phyloP scores from a whole-genome alignment of 1,139 yeast species.

The Candida smagusa region DNA sequence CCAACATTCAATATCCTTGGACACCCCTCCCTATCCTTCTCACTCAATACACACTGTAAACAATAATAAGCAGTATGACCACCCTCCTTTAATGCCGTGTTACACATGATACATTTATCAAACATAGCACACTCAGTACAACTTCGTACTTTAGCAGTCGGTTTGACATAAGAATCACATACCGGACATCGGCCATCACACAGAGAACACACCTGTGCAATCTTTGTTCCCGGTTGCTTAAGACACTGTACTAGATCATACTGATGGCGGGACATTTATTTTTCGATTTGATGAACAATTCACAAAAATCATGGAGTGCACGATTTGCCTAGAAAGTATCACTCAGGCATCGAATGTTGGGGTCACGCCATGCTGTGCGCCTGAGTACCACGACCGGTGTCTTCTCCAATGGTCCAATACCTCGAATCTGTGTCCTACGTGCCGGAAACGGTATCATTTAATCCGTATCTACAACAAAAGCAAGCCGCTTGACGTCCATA shows the following conservation, averaged over 20 bases:
- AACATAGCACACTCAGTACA: constrained; percentile 80
- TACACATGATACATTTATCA: constrained; percentile 8
- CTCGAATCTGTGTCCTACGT: constrained; percentile 54
- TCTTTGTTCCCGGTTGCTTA: constrained; percentile 75
- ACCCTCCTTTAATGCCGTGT: constrained; percentile 40
- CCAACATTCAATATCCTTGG: constrained; percentile 84
- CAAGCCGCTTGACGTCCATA: constrained; percentile 6
- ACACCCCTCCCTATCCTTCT: constrained; percentile 89
- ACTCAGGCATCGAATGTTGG: constrained; percentile 26
- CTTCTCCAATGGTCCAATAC: constrained; percentile 45
- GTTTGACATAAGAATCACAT: constrained; percentile 85
- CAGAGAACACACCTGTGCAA: constrained; percentile 72
- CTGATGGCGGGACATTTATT: constrained; percentile 81
- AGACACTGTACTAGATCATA: constrained; percentile 82
- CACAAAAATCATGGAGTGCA: constrained; percentile 33
- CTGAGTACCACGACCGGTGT: constrained; percentile 44
- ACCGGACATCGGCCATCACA: constrained; percentile 93
- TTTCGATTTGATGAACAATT: not conserved
- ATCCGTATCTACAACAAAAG: constrained; percentile 19
- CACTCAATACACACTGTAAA: constrained; percentile 76
- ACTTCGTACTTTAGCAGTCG: constrained; percentile 65
- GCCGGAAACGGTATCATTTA: constrained; percentile 36
- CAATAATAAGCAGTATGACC: constrained; percentile 78
- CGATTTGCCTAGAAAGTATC: constrained; percentile 47
- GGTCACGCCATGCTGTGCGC: constrained; percentile 34